phyloP scores from a whole-genome alignment of 148 eudicot genomes.

The Amaranthus palmeri region DNA sequence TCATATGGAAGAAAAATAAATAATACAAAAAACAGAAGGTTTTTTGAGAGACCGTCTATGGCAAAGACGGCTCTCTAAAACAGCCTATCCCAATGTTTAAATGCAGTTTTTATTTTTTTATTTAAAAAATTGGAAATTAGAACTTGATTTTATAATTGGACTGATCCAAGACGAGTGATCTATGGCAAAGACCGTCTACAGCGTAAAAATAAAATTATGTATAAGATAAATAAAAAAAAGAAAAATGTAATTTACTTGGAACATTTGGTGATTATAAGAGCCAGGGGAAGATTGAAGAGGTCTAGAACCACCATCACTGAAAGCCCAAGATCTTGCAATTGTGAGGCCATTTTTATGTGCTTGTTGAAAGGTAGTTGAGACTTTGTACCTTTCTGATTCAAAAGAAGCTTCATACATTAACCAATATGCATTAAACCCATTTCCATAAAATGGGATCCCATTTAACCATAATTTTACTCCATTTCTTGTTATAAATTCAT shows the following conservation, averaged over 20 bases:
- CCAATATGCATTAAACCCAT: conserved; percentile 88
- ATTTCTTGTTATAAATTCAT: conserved; percentile 34
- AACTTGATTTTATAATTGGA: too few species aligned
- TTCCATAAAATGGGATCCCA: conserved; percentile 43
- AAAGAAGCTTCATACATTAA: conserved; percentile 53
- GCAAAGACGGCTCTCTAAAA: too few species aligned
- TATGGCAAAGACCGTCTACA: too few species aligned
- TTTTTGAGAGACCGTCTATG: too few species aligned
- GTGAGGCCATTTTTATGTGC: conserved; percentile 46
- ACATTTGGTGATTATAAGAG: conserved; percentile 54
- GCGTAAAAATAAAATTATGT: background rate
- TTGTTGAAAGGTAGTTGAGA: conserved; percentile 39
- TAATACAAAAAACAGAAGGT: background rate
- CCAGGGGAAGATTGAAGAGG: conserved; percentile 67
- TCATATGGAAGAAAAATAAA: background rate
- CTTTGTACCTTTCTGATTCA: conserved; percentile 34
- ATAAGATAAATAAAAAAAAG: background rate
- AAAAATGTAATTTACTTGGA: conserved; percentile 35
- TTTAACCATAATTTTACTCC: conserved; percentile 45
- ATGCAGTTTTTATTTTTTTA: too few species aligned
- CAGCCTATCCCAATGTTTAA: too few species aligned
- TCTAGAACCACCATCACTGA: conserved; percentile 50
- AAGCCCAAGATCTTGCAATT: conserved; percentile 70
- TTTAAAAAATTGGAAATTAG: too few species aligned
- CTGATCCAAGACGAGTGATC: too few species aligned